Percentiles rank a stretch among this genome's conserved stretches.
These are phyloP conservation scores for Apiospora pterosperma DNA, from an alignment of 2,329 filamentous ascomycete genomes.

Conservation along the genomic window DNA sequence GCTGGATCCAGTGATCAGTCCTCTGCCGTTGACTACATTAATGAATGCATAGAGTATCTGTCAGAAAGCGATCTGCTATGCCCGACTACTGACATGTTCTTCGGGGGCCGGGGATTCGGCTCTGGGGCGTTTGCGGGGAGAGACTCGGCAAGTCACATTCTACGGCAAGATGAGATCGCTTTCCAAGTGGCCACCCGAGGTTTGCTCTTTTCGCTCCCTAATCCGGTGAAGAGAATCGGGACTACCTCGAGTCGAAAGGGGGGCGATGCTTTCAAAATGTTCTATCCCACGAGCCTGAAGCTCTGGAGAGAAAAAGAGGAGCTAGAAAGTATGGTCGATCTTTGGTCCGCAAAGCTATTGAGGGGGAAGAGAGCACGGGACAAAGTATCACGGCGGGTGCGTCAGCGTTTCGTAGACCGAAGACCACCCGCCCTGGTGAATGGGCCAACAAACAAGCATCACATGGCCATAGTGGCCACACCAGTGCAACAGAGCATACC, in stretches of 20 bases:
- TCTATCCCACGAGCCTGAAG: constrained; percentile 81
- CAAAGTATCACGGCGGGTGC: constrained; percentile 43
- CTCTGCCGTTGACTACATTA: constrained; percentile 72
- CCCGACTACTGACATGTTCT: constrained; percentile 66
- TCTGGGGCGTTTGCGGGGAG: constrained; percentile 44
- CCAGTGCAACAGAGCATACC: constrained; percentile 20
- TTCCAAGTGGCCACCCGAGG: constrained; percentile 90
- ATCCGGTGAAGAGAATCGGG: constrained; percentile 73
- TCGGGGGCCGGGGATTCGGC: constrained; percentile 54
- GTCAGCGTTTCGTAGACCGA: constrained; percentile 45
- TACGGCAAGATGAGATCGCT: constrained; percentile 90
- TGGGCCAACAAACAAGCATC: constrained; percentile 17
- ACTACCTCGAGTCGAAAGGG: constrained; percentile 39
- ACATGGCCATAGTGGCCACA: constrained; percentile 15
- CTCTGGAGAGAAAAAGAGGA: constrained; percentile 84
- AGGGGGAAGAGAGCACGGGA: constrained; percentile 44
- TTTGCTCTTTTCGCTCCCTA: constrained; percentile 78
- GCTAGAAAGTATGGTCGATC: constrained; percentile 67
- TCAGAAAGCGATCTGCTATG: constrained; percentile 86
- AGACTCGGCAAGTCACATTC: constrained; percentile 64
- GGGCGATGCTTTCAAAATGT: constrained; percentile 79
- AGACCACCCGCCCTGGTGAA: constrained; percentile 22
- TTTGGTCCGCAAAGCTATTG: constrained; percentile 62
- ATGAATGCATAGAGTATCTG: constrained; percentile 80
- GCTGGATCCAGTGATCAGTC: constrained; percentile 45